These are phyloP conservation scores for Annona cherimola DNA, from an alignment of 164 flowering plant genomes.

Conservation along the genomic window DNA sequence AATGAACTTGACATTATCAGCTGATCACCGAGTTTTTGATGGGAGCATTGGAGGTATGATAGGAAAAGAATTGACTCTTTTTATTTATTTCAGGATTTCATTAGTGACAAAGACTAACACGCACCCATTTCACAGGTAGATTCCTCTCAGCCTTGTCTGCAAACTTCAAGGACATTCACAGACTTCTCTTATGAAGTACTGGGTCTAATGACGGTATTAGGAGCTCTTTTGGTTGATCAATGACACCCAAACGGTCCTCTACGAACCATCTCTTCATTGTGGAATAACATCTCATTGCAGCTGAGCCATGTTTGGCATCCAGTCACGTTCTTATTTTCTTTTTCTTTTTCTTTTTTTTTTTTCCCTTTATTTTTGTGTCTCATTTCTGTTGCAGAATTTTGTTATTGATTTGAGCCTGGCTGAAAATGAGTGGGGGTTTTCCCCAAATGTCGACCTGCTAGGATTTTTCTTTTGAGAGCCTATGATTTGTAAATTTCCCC, in stretches of 20 bases:
- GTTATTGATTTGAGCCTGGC: conserved; percentile 2
- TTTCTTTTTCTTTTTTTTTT: conserved; percentile 4
- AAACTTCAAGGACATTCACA: conserved; percentile 71
- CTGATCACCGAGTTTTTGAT: conserved; percentile 92
- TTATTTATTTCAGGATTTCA: neutral
- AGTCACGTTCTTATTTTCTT: neutral
- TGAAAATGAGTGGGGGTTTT: neutral
- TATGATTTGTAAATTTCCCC: neutral
- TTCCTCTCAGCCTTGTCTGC: conserved; percentile 55
- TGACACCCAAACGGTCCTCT: neutral
- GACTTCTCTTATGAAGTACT: conserved; percentile 50
- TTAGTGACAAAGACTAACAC: neutral
- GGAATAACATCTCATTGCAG: neutral
- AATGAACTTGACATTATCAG: conserved; percentile 82
- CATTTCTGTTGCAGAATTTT: conserved; percentile 7
- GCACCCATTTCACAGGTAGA: conserved; percentile 44
- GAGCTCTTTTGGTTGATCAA: neutral
- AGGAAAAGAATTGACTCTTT: neutral
- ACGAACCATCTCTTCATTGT: neutral
- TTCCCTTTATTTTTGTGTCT: neutral
- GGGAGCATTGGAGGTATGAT: conserved; percentile 80
- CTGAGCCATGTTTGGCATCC: neutral
- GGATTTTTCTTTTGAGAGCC: neutral
- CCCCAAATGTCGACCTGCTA: neutral
- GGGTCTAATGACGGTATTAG: neutral